Percentiles rank a stretch among this genome's conserved stretches.
Evolutionary conservation across 495 filamentous ascomycete genomes (phyloP).

Genomic region (Tuber magnatum): DNA sequence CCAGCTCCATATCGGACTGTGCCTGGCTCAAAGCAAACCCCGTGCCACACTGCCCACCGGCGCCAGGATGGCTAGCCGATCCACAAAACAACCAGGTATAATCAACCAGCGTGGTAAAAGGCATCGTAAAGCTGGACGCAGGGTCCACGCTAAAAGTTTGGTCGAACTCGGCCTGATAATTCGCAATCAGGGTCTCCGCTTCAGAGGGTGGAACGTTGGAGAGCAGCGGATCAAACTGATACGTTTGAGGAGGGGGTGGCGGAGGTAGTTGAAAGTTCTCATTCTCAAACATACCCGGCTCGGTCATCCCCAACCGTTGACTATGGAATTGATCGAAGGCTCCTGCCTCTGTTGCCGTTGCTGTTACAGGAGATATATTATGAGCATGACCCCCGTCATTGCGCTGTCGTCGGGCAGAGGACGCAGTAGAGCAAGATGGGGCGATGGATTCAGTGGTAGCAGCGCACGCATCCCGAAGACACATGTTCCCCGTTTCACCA

Average conservation of each 20-base stretch:
- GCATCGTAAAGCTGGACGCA: constrained; percentile 52
- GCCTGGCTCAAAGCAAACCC: constrained; percentile 3
- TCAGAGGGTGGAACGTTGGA: not conserved
- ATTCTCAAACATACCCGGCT: not conserved
- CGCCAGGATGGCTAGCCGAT: not conserved
- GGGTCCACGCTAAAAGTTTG: constrained; percentile 45
- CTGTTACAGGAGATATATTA: not conserved
- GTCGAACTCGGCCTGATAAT: constrained; percentile 38
- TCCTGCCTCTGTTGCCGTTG: not conserved
- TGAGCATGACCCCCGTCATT: not conserved
- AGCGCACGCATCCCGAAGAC: not conserved
- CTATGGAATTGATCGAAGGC: constrained; percentile 2
- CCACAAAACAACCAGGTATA: constrained; percentile 55
- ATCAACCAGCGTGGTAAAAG: constrained; percentile 52
- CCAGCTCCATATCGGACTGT: not conserved
- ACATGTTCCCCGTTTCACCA: not conserved
- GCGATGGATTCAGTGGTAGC: not conserved
- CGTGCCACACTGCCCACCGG: not conserved
- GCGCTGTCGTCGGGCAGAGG: not conserved
- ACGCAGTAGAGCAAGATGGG: not conserved
- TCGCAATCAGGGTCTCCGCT: constrained; percentile 9
- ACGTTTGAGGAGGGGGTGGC: not conserved
- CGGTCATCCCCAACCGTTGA: not conserved
- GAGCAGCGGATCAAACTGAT: constrained; percentile 1
- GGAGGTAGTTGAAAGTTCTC: not conserved